Evolutionary conservation across 257 asterid species (phyloP).

Genomic region (Solanum pinnatisectum): DNA sequence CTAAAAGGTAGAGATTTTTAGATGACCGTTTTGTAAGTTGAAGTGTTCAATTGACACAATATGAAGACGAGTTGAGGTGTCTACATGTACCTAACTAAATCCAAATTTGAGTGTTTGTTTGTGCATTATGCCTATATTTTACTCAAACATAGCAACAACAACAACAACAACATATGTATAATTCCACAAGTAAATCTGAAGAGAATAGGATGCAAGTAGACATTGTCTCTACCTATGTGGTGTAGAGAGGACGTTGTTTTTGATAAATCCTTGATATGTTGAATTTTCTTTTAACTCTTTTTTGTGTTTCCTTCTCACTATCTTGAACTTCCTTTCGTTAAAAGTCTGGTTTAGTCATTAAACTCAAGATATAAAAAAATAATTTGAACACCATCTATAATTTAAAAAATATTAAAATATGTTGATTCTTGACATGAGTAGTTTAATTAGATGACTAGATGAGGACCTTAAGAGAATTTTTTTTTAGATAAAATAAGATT

Average conservation of each 20-base stretch:
- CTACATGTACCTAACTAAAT: background rate
- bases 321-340: background rate
- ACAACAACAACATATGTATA: background rate
- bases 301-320: background rate
- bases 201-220: fast-evolving
- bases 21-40: background rate
- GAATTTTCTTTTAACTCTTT: background rate
- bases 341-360: background rate
- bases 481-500: background rate
- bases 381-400: background rate
- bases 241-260: too few relatives aligned
- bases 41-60: background rate
- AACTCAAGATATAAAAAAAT: background rate
- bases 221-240: background rate
- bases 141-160: background rate
- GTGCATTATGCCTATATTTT: too few relatives aligned
- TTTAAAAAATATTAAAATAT: background rate
- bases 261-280: too few relatives aligned
- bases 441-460: background rate
- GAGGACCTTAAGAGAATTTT: background rate
- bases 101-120: background rate
- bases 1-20: background rate
- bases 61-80: background rate
- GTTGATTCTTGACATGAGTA: background rate
- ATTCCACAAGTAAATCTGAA: background rate